Conservation (phyloP, 2,329 filamentous ascomycete species). For the Trichothecium sympodiale region DNA sequence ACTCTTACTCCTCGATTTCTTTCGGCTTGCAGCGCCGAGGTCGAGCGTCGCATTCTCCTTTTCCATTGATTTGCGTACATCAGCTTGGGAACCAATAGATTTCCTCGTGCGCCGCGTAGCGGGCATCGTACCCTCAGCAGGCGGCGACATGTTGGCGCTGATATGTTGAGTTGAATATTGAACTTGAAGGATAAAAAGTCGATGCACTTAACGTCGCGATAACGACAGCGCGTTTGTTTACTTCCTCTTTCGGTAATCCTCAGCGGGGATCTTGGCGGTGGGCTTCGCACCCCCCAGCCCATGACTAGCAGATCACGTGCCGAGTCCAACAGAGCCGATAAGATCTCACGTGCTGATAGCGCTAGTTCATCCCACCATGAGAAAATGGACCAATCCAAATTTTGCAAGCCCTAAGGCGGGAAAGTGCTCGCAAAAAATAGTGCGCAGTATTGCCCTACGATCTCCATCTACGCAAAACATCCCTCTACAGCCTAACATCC, state of each 20-base stretch:
- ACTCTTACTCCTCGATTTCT: conserved; percentile 87
- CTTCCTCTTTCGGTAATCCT: conserved; percentile 14
- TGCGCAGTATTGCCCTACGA: conserved; percentile 10
- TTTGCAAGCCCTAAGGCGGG: conserved; percentile 29
- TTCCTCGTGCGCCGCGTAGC: conserved; percentile 52
- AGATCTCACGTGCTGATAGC: not conserved
- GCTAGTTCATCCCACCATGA: conserved; percentile 3
- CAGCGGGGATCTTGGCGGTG: conserved; percentile 3
- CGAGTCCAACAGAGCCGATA: not conserved
- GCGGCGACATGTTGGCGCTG: conserved; percentile 18
- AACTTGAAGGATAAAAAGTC: not conserved
- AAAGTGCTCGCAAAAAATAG: conserved; percentile 18
- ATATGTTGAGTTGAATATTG: conserved; percentile 3
- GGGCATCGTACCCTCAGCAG: conserved; percentile 36
- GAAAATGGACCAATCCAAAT: conserved; percentile 19
- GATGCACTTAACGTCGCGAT: conserved; percentile 1
- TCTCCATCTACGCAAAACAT: conserved; percentile 25
- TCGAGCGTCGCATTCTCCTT: conserved; percentile 73
- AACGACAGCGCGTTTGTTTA: conserved; percentile 24
- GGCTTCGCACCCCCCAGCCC: conserved; percentile 10
- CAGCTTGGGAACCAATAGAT: conserved; percentile 54
- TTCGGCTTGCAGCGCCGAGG: conserved; percentile 41
- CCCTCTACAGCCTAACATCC: conserved; percentile 17
- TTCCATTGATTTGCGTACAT: conserved; percentile 42
- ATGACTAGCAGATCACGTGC: not conserved